Evolutionary conservation across 2,329 filamentous ascomycete genomes (phyloP).

Genomic region (Penicillium corylophilum): DNA sequence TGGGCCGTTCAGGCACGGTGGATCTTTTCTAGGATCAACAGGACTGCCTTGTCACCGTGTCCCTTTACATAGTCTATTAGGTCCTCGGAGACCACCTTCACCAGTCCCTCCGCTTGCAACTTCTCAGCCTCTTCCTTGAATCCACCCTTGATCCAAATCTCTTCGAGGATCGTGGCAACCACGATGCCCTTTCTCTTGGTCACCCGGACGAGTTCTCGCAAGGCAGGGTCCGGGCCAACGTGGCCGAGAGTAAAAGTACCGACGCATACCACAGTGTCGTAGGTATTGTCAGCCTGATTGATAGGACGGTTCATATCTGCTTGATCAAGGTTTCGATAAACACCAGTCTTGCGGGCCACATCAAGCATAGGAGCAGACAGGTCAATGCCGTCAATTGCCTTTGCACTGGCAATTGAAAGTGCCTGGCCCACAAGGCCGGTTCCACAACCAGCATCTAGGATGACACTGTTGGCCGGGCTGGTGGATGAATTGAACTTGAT

Average conservation of each 20-base stretch:
- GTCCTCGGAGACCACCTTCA: constrained; percentile 32
- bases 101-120: constrained; percentile 33
- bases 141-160: constrained; percentile 51
- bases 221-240: constrained; percentile 50
- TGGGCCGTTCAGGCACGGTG: constrained; percentile 28
- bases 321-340: constrained; percentile 47
- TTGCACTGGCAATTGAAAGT: constrained; percentile 45
- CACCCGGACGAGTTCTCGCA: constrained; percentile 53
- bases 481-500: constrained; percentile 18
- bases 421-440: constrained; percentile 55
- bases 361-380: constrained; percentile 55
- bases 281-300: constrained; percentile 40
- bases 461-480: constrained; percentile 25
- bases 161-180: constrained; percentile 53
- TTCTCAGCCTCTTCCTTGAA: constrained; percentile 49
- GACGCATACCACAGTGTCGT: constrained; percentile 54
- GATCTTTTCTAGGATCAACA: constrained; percentile 28
- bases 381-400: constrained; percentile 54
- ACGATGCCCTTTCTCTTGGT: constrained; percentile 50
- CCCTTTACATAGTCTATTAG: constrained; percentile 33
- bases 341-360: constrained; percentile 50
- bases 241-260: constrained; percentile 58
- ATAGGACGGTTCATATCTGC: constrained; percentile 51
- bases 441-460: constrained; percentile 58
- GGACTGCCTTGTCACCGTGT: constrained; percentile 30